Base-by-base conservation (phyloP, 192 early-diverging fungal species). In the Backusella liffmaniae region DNA sequence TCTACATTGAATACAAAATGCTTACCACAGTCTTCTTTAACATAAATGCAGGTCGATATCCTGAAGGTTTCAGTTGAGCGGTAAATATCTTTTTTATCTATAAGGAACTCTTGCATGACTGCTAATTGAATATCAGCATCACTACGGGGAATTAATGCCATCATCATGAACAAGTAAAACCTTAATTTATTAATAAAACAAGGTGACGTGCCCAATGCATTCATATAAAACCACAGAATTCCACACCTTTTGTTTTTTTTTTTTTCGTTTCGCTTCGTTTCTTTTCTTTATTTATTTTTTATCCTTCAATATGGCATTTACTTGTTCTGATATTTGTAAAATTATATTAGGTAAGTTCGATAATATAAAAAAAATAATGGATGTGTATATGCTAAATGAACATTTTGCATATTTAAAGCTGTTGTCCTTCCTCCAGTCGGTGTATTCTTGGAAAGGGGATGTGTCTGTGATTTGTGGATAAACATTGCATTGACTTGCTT, bases 401-500 rank as follows among this genome's bases (percentile, higher is more conserved):
- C 37, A 44, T 15, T 44, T 16, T 13, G 15, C 15, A 53, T 23
- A 1, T n/a, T 12, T 39, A 39, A 10, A 59, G 53, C 53, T 26
- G 16, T 80, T 70, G 9, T 80, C 77, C 76, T 92, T 12, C 91
- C 91, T 13, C 91, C 91, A 30, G 72, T 91, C 1, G 89, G 85
- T 53, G 91, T 90, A 65, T 85, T 92, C 66, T 77, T 92, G 59
- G 89, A 89, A 74, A 82, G 85, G 23, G 90, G 90, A 15, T 86
- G 80, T 71, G 67, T 68, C 32, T 75, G 68, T 8, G 88, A 91
- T 68, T 71, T 91, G 2, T 66, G 88, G 26, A 89, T 92, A 51
- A 91, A 92, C 78, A 82, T 91, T 37, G 66, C 75, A 12, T 82
- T 92, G 69, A 91, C 90, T 0, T 76, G 92, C 66, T 81, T 92